Evolutionary conservation across 2,329 filamentous ascomycete species (phyloP), one percentile per base, ranked within the genome.

Genomic region (Tolypocladium tundrense): DNA sequence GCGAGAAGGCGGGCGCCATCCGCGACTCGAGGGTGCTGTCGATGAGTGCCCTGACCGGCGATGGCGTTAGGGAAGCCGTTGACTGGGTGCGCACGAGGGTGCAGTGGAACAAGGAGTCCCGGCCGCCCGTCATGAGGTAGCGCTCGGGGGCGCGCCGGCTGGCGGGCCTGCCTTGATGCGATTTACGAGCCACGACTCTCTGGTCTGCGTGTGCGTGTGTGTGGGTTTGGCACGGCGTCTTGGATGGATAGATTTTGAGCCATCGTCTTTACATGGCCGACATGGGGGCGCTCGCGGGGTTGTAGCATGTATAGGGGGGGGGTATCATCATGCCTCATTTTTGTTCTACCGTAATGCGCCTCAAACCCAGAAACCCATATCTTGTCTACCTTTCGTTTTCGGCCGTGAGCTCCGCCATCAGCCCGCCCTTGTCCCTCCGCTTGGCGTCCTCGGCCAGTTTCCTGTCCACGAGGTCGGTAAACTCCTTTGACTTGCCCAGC

Each of bases 31-130:
- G 94, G 60, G 94, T 97, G 19, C 73, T 99, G 68, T 91, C 94
- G 8, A 86, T 97, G 61, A 95, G 90, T 70, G 94, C 94, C n/a
- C 75, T 99, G 68, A 93, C 88, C 7, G 90, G 85, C 4, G 88
- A 87, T 0, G 94, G 94, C 3, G 94, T 99, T 2, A 85, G 85
- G 67, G 94, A 97, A 76, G 93, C 94, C 1, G 88, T 99, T n/a
- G 94, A 97, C 69, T 99, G 94, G 94, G 79, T 99, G 59, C 86
- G 90, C 69, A 93, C 87, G 64, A 80, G 94, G 60, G 91, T 97
- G 35, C 91, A 90, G 73, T 97, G 94, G 91, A 97, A 97, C 71
- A 96, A 94, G 75, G 93, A 97, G 73, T 87, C 85, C 5, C 81
- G 94, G 60, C 92, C 93, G 61, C 94, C 94, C 2, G 86, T 96